Percentiles rank a stretch among this genome's conserved stretches.
Evolutionary conservation across 495 filamentous ascomycete genomes (phyloP).

Genomic region (Aspergillus ostianus): DNA sequence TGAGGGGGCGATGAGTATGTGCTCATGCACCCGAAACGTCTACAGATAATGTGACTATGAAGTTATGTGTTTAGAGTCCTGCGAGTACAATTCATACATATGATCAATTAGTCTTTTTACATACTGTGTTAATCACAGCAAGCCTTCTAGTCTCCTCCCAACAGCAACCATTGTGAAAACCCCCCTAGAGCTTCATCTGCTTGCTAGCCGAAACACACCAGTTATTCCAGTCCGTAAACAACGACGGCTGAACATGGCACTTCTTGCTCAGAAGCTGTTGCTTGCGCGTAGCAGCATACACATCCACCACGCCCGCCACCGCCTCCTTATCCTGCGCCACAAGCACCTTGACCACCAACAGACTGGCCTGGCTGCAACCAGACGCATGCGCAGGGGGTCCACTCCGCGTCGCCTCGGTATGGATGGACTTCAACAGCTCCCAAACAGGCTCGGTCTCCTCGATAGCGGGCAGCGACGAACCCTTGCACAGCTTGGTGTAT

Average conservation of each 20-base stretch:
- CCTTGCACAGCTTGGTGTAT: constrained; percentile 69
- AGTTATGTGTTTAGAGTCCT: not conserved
- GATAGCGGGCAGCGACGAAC: constrained; percentile 43
- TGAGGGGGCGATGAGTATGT: too few relatives aligned
- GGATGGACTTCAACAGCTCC: constrained; percentile 63
- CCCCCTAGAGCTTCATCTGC: constrained; percentile 38
- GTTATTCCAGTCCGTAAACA: constrained; percentile 69
- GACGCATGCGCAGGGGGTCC: constrained; percentile 54
- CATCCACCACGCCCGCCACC: constrained; percentile 48
- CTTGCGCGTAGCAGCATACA: constrained; percentile 58
- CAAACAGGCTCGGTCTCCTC: constrained; percentile 48
- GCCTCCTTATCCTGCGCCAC: constrained; percentile 48
- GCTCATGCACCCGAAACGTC: too few relatives aligned
- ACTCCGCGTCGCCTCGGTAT: constrained; percentile 67
- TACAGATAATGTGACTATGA: not conserved
- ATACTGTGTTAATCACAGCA: not conserved
- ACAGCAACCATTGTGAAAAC: not conserved
- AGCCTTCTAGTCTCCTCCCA: not conserved
- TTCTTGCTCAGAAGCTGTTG: constrained; percentile 54
- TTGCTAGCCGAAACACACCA: constrained; percentile 57
- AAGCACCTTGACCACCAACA: constrained; percentile 61
- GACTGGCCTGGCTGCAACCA: constrained; percentile 61
- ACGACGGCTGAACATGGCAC: constrained; percentile 55
- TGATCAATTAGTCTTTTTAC: not conserved
- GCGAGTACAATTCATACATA: too few relatives aligned